Base-by-base conservation (phyloP, 2,329 filamentous ascomycete species). In the Ascochyta clinopodiicola region DNA sequence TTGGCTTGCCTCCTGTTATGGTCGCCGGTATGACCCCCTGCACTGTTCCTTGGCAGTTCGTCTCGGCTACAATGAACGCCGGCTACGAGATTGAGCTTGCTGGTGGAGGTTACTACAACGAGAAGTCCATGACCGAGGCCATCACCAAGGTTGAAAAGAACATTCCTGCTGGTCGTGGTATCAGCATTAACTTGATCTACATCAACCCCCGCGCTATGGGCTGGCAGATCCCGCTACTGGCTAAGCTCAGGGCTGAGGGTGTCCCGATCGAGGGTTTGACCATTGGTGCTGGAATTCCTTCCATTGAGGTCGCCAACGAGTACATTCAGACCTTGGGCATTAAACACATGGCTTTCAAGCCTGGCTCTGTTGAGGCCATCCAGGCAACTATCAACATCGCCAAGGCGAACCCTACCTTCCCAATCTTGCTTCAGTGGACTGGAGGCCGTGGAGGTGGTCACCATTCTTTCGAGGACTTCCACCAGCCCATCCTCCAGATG, bases 321-420 rank as follows among this genome's bases (percentile, higher is more conserved):
- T 81, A 81, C 62, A 80, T 81, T 44, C 64, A 75, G 77, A 98
- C 93, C 3, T 66, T 81, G 8, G 79, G 79, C 10, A 74, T 81
- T 47, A 77, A 78, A 67, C 78, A 80, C 62, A 81, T 81, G 51
- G 71, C 73, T 12, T 80, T 81, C 70, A 81, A 81, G 65, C 79
- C 79, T 17, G 79, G 78, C 34, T 81, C 79, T 1, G 68, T 74
- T 2, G 75, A 77, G 35, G 74, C 77, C 1, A 80, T 81, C 37
- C 77, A 78, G 51, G 73, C 79, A 49, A 78, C 78, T 2, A 76
- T 81, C 63, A 78, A 78, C 59, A 80, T 81, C 46, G 79, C 79
- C 8, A 78, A 78, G 54, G 75, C 76, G 2, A 77, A 81, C 62
- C 77, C 78, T 1, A 68, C 62, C 13, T 80, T 80, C 67, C 79